Evolutionary conservation across 345 rosid genomes (phyloP), one percentile per base, ranked within the genome.

Genomic region (Capsella bursapastoris): DNA sequence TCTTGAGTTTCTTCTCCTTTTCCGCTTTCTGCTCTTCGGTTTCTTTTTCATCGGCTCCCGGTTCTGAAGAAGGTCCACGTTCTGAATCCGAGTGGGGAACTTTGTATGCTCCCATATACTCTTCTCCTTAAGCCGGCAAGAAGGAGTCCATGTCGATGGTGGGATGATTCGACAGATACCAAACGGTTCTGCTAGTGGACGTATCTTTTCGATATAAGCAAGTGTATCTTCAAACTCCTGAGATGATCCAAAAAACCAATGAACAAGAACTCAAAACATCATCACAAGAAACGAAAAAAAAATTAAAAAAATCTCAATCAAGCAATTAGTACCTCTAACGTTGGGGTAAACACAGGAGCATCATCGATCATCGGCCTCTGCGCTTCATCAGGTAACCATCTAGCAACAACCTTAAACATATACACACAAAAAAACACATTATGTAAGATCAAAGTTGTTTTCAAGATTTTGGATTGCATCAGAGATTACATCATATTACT

Each of bases 121-220:
- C 81, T 81, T 86, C 58, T 82, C 88, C 79, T 89, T 87, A 58
- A 95, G 96, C 74, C 78, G 82, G 76, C 93, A 91, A 57, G 90
- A 88, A 51, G 98, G 98, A 50, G 55, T 81, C 99, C 99, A 95
- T 2, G 90, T 81, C 34, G 91, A 35, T 14, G 97, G 99, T 25
- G 99, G 99, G 47, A 91, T 89, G 61, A 95, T 95, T 56, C 97
- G 84, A 79, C 99, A 95, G 34, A 95, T 89, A 28, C 99, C 99
- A 83, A 69, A 91, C 7, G 87, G 57, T 75, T 91, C 90, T 16
- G 99, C 99, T 79, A 84, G 31, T 44, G 81, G 50, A 6, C 93
- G 96, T 76, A 95, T 92, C 85, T 87, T 95, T 56, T 84, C 90
- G 64, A 95, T 84, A 75, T 88, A 95, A n/a, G 84, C 86, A 57